These are phyloP conservation scores for Halophytophthora batemanensis DNA, from an alignment of 352 stramenopile species.

Conservation along the genomic window DNA sequence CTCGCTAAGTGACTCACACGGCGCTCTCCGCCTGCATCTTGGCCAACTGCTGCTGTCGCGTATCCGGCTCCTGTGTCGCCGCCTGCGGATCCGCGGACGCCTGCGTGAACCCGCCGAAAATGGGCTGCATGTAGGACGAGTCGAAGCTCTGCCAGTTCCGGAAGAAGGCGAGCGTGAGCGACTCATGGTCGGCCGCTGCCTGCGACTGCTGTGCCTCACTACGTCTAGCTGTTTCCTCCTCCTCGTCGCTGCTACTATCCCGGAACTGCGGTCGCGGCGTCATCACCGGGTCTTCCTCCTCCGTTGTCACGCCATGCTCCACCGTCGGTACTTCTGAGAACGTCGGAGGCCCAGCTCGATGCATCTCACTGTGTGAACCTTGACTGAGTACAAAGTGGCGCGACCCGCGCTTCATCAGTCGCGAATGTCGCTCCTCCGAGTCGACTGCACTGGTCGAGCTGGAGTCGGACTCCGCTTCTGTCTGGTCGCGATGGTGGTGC, in stretches of 20 bases:
- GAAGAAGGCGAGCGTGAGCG: constrained; percentile 61
- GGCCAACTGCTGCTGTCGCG: constrained; percentile 23
- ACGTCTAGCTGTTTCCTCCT: constrained; percentile 25
- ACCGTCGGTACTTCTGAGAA: constrained; percentile 28
- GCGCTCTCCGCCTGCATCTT: constrained; percentile 40
- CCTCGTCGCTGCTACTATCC: constrained; percentile 51
- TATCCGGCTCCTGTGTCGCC: constrained; percentile 19
- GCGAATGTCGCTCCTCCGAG: constrained; percentile 25
- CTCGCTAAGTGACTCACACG: constrained; percentile 27
- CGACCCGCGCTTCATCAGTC: constrained; percentile 35
- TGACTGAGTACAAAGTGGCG: constrained; percentile 46
- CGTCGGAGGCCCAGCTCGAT: constrained; percentile 14
- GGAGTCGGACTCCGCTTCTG: constrained; percentile 38
- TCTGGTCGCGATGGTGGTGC: constrained; percentile 17
- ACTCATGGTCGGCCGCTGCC: constrained; percentile 37
- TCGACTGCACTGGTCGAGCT: constrained; percentile 30
- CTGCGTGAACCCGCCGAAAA: constrained; percentile 67
- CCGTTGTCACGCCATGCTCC: constrained; percentile 19
- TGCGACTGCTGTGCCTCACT: constrained; percentile 1
- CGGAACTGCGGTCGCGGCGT: constrained; percentile 71
- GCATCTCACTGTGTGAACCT: constrained; percentile 22
- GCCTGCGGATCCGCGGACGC: constrained; percentile 9
- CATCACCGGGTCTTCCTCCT: constrained; percentile 38
- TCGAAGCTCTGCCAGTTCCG: constrained; percentile 80
- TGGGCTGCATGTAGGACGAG: constrained; percentile 72